These are phyloP conservation scores for Vaccinium corymbosum DNA, from an alignment of 148 eudicot species.

Conservation along the genomic window DNA sequence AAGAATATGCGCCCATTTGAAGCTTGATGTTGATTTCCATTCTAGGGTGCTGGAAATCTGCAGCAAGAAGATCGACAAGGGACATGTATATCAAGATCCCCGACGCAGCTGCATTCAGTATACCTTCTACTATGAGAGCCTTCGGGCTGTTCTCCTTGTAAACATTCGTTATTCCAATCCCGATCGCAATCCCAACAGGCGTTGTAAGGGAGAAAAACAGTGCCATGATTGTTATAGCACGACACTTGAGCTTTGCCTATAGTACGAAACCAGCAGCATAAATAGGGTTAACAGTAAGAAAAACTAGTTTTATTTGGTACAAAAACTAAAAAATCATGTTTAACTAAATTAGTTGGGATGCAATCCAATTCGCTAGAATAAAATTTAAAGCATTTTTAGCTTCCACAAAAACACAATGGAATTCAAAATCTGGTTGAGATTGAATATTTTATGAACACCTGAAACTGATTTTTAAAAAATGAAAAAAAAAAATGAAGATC, in stretches of 20 bases:
- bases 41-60: conserved; percentile 14
- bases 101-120: conserved; percentile 10
- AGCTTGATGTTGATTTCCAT: conserved; percentile 5
- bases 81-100: conserved; percentile 21
- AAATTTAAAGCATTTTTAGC: too few relatives aligned
- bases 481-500: too few relatives aligned
- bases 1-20: conserved; percentile 4
- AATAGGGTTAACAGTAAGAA: too few relatives aligned
- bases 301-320: too few relatives aligned
- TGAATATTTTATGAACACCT: too few relatives aligned
- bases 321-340: too few relatives aligned
- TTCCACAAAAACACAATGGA: too few relatives aligned
- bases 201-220: conserved; percentile 12
- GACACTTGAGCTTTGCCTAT: neutral
- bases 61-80: conserved; percentile 18
- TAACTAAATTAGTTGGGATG: too few relatives aligned
- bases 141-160: conserved; percentile 1
- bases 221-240: neutral
- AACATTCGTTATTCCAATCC: neutral
- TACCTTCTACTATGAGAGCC: conserved; percentile 6
- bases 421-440: too few relatives aligned
- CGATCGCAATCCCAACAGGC: neutral
- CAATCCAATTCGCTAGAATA: too few relatives aligned
- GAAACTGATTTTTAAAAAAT: too few relatives aligned
- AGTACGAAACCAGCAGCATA: neutral